Conservation (phyloP, 2,329 filamentous ascomycete species). For the Trichophyton schoenleinii region DNA sequence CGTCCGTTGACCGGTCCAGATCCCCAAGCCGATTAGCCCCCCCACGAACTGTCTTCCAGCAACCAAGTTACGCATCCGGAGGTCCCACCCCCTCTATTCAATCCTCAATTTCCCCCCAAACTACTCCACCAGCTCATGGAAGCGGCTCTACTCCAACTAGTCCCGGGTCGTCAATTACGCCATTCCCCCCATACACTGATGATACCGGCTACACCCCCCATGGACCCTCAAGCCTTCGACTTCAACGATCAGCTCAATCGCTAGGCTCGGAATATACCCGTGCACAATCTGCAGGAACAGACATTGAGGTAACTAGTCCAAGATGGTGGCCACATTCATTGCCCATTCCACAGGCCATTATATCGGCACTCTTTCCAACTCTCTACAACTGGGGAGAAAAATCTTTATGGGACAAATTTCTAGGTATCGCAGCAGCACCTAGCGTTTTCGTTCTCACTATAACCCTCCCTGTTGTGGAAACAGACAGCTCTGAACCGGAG, state of each 20-base stretch:
- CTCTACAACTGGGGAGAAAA: conserved; percentile 72
- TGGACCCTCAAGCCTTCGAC: conserved; percentile 42
- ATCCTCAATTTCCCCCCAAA: conserved; percentile 22
- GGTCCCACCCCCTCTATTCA: conserved; percentile 15
- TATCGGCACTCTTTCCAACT: conserved; percentile 73
- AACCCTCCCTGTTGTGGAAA: conserved; percentile 82
- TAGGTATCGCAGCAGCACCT: conserved; percentile 73
- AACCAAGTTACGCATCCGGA: conserved; percentile 22
- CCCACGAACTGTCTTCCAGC: conserved; percentile 28
- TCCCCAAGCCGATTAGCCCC: conserved; percentile 34
- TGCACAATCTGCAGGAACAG: conserved; percentile 33
- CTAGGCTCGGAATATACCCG: conserved; percentile 32
- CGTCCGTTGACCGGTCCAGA: conserved; percentile 15
- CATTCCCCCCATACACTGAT: conserved; percentile 58
- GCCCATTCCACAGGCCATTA: conserved; percentile 58
- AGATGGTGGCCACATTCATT: conserved; percentile 74
- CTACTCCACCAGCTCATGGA: conserved; percentile 9
- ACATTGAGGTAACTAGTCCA: conserved; percentile 33
- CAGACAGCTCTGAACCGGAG: conserved; percentile 40
- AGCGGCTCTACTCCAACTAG: not conserved
- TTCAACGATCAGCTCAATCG: conserved; percentile 42
- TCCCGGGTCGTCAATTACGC: conserved; percentile 19
- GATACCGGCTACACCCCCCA: conserved; percentile 37
- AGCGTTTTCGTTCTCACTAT: conserved; percentile 82
- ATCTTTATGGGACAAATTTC: conserved; percentile 65